Conservation (phyloP, 306 rosid species). For the Rubus parviflorus region DNA sequence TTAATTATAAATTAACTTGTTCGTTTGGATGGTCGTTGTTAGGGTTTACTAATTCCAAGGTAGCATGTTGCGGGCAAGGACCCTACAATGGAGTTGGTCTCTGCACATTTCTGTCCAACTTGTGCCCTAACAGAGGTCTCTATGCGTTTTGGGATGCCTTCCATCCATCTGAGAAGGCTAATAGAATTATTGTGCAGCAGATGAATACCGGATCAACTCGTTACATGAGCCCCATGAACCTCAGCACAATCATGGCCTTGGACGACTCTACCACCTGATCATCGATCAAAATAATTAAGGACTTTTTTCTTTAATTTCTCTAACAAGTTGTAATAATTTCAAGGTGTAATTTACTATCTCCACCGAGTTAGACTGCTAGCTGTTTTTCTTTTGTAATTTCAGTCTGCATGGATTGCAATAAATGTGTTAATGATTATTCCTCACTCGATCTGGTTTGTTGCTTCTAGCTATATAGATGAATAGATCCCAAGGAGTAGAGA, state of each 20-base stretch:
- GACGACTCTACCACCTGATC: conserved; percentile 31
- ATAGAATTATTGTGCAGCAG: conserved; percentile 46
- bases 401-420: background rate
- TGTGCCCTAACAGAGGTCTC: conserved; percentile 55
- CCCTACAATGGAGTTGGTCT: conserved; percentile 75
- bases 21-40: background rate
- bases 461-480: too few species aligned
- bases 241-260: conserved; percentile 58
- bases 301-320: background rate
- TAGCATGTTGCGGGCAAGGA: conserved; percentile 90
- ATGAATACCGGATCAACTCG: conserved; percentile 48
- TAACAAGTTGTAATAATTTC: background rate
- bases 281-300: background rate
- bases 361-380: background rate
- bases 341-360: background rate
- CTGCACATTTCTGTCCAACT: conserved; percentile 58
- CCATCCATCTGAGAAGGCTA: conserved; percentile 75
- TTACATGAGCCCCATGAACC: conserved; percentile 75
- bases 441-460: background rate
- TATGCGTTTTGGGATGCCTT: conserved; percentile 80
- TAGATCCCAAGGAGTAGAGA: too few species aligned
- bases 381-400: background rate
- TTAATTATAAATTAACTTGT: background rate
- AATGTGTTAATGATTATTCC: background rate
- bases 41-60: conserved; percentile 59